Percentiles rank a stretch among this genome's conserved stretches.
Evolutionary conservation across 139 green algal genomes (phyloP).

Genomic region (Chlamydomonas asymmetrica): DNA sequence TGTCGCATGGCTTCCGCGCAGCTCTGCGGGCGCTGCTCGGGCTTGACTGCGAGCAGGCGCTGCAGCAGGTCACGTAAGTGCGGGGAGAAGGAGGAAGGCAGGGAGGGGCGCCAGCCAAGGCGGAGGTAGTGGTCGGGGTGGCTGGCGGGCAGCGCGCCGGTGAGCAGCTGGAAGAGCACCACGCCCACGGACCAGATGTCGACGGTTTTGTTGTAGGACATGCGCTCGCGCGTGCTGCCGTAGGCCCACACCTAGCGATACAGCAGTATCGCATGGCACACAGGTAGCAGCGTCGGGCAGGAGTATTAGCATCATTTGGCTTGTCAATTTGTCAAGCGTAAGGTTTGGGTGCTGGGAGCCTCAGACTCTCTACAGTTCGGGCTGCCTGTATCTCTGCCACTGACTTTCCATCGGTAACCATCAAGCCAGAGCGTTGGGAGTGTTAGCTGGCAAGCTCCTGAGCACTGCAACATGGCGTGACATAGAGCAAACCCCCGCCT

Average conservation of each 20-base stretch:
- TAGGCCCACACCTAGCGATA: slow-evolving; percentile 26
- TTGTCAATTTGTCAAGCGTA: too few relatives aligned
- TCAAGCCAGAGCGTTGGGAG: too few relatives aligned
- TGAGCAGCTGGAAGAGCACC: slow-evolving; percentile 49
- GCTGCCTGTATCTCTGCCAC: too few relatives aligned
- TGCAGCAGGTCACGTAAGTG: slow-evolving; percentile 10
- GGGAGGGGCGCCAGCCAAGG: neutral
- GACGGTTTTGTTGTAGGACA: slow-evolving; percentile 10
- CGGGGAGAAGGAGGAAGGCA: neutral
- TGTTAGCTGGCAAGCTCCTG: too few relatives aligned
- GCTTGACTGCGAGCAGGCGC: slow-evolving; percentile 12
- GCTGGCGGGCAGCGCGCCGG: slow-evolving; percentile 13
- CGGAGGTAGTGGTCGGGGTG: slow-evolving; percentile 24
- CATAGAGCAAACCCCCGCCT: too few relatives aligned
- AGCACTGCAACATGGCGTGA: too few relatives aligned
- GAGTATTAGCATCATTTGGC: too few relatives aligned
- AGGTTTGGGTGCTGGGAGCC: too few relatives aligned
- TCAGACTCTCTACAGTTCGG: too few relatives aligned
- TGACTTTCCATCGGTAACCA: too few relatives aligned
- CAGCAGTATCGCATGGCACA: too few relatives aligned
- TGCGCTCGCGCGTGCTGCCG: neutral
- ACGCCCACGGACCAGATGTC: slow-evolving; percentile 51
- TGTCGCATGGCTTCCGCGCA: slow-evolving; percentile 1
- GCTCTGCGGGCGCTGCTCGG: slow-evolving; percentile 6
- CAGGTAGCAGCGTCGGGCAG: too few relatives aligned